Base-by-base conservation (phyloP, 2,329 filamentous ascomycete species). In the Ophidiomyces ophidiicola region DNA sequence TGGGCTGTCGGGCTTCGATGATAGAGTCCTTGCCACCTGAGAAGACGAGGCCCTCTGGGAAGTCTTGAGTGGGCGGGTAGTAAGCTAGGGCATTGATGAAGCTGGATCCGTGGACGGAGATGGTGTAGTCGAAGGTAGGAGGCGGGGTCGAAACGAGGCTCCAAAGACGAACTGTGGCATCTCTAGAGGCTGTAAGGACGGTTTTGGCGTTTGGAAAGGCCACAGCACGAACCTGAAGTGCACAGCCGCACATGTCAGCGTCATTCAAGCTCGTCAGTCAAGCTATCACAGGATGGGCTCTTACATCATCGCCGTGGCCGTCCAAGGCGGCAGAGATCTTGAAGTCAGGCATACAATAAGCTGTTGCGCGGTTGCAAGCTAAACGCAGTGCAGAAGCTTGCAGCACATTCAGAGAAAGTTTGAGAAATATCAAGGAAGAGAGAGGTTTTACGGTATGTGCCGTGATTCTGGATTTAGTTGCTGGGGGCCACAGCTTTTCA, bases 291-390 rank as follows among this genome's bases (percentile, higher is more conserved):
- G 31, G 29, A 31, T 37, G 26, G 43, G 32, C 40, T 14, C 78
- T 63, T 71, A 94, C 90, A 76, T 98, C 90, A 59, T 90, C 81
- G 61, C 90, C 82, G 60, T 98, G 90, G 55, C 85, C 88, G 50
- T 78, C 68, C 49, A 98, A 73, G 56, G 84, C 82, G 50, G 88
- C 86, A 46, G 90, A 93, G 55, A 98, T 77, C 72, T 88, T 94
- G 72, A 85, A 96, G 58, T 86, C 80, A 61, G 72, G 68, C 81
- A 88, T 87, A 52, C 48, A 60, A 33, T 15, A 35, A 33, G 14
- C 32, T 33, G 18, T 25, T 15, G 14, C 15, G 12, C 7, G 19
- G 17, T n/a, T 14, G 5, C 31, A 7, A 8, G 11, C n/a, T 26
- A 6, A 8, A 24, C 10, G 18, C 15, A 35, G 18, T 5, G 31